These are phyloP conservation scores for Metarhizium rileyi DNA, from an alignment of 2,329 filamentous ascomycete genomes.

Conservation along the genomic window DNA sequence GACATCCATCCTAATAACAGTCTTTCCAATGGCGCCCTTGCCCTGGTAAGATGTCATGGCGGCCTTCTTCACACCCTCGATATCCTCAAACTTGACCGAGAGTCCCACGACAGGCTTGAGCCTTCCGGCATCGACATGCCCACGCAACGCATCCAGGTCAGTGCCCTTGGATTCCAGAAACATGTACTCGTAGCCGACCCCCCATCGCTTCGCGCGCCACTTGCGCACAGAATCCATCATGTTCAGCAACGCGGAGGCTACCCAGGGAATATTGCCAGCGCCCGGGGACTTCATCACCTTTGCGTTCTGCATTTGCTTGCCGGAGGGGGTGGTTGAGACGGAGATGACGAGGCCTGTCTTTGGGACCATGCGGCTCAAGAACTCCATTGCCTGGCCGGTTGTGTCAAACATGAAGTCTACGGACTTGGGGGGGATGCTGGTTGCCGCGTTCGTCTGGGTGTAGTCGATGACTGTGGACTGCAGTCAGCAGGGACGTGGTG, in stretches of 20 bases:
- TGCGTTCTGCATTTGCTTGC: constrained; percentile 22
- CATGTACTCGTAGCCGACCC: constrained; percentile 27
- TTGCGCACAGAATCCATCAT: constrained; percentile 20
- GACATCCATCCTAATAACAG: constrained; percentile 16
- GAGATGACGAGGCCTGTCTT: constrained; percentile 24
- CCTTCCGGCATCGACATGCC: constrained; percentile 10
- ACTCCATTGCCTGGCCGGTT: constrained; percentile 22
- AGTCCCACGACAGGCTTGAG: constrained; percentile 13
- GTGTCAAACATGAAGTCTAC: constrained; percentile 37
- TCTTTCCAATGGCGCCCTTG: constrained; percentile 31
- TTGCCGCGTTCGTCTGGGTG: constrained; percentile 11
- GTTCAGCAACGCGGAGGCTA: constrained; percentile 18
- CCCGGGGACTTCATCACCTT: constrained; percentile 17
- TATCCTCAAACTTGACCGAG: constrained; percentile 20
- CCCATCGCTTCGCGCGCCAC: constrained; percentile 21
- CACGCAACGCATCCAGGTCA: constrained; percentile 14
- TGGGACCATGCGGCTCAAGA: constrained; percentile 25
- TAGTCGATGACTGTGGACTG: constrained; percentile 15
- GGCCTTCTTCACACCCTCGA: constrained; percentile 25
- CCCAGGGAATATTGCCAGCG: constrained; percentile 16
- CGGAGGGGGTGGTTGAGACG: constrained; percentile 26
- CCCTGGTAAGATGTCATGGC: constrained; percentile 25
- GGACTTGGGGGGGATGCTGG: constrained; percentile 20
- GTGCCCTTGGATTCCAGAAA: constrained; percentile 22
- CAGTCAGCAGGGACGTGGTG: not conserved